phyloP scores from a whole-genome alignment of 129 eudicot genomes.

The Pittosporum tobira region DNA sequence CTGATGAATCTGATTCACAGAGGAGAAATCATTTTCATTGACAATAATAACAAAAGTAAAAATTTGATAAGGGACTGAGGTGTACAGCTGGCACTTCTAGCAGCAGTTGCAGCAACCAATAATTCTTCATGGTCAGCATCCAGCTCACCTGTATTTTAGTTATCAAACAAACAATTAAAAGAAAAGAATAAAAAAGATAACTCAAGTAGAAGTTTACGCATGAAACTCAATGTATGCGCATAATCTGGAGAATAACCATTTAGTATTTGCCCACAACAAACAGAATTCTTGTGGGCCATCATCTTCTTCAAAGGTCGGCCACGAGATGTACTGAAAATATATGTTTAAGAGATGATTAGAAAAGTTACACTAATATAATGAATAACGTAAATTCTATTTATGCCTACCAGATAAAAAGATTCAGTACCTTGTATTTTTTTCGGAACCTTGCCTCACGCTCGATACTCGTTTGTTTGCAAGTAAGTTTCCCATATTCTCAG shows the following conservation, averaged over 20 bases:
- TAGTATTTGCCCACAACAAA: neutral
- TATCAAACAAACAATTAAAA: neutral
- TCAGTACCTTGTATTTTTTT: neutral
- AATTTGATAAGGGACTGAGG: neutral
- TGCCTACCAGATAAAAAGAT: neutral
- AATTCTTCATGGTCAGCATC: conserved; percentile 6
- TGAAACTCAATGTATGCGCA: neutral
- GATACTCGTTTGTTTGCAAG: neutral
- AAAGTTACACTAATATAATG: neutral
- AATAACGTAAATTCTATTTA: neutral
- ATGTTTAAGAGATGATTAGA: neutral
- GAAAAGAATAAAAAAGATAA: neutral
- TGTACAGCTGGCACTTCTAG: conserved; percentile 5
- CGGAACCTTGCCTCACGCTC: neutral
- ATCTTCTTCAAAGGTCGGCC: neutral
- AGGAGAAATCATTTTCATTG: neutral
- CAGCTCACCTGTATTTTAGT: conserved; percentile 3
- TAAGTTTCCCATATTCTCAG: neutral
- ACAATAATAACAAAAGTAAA: neutral
- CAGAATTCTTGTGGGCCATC: neutral
- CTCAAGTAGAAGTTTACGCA: neutral
- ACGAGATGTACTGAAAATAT: neutral
- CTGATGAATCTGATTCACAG: neutral
- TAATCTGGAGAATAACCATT: neutral
- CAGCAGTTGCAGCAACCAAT: neutral